Percentiles rank a stretch among this genome's conserved stretches.
These are phyloP conservation scores for Parietichytrium sp. DNA, from an alignment of 108 stramenopile species.

Conservation along the genomic window DNA sequence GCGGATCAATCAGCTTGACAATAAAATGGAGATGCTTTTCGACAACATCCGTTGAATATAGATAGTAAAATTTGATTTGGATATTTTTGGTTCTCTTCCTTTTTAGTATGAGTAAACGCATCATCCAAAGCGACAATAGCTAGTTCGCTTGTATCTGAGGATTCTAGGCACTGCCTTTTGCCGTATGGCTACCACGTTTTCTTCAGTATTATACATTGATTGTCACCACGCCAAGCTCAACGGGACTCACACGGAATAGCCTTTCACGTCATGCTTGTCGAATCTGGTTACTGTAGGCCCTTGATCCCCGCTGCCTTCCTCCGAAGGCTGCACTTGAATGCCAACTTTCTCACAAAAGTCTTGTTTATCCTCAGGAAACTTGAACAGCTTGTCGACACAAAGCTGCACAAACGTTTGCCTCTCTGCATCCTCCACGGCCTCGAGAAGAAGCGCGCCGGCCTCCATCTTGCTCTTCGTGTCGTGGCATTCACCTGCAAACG, in stretches of 20 bases:
- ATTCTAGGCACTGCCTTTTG: no score
- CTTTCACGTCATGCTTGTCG: neutral
- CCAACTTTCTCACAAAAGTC: constrained; percentile 24
- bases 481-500: neutral
- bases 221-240: no score
- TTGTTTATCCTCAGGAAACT: neutral
- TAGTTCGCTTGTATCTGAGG: no score
- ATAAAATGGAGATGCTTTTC: no score
- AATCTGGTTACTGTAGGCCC: neutral
- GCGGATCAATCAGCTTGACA: no score
- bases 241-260: neutral
- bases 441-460: neutral
- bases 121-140: no score
- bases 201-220: no score
- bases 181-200: no score
- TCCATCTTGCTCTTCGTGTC: constrained; percentile 28
- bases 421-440: neutral
- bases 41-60: no score
- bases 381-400: constrained; percentile 23
- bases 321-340: neutral
- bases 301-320: neutral
- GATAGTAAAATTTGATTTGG: no score
- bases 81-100: no score
- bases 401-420: neutral
- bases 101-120: no score